Base-by-base conservation (phyloP, 2,329 filamentous ascomycete species). In the Chaetomium olivaceum region DNA sequence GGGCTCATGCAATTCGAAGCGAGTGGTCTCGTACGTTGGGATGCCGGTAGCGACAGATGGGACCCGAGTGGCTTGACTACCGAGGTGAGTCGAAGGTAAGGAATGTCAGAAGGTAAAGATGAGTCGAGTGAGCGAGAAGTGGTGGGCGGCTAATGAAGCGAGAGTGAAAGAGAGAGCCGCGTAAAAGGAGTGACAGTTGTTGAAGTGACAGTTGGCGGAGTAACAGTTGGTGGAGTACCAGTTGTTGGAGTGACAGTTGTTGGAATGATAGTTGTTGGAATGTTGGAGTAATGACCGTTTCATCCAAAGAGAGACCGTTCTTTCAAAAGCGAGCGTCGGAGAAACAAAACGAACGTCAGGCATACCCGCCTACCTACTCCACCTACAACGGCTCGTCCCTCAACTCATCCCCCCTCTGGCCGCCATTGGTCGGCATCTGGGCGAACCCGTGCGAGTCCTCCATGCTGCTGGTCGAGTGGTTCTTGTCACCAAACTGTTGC, bases 401-500 rank as follows among this genome's bases (percentile, higher is more conserved):
- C 39, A 43, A n/a, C 16, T 43, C 39, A 43, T 43, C 16, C 5
- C 6, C 14, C 39, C 39, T 36, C 9, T 9, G 9, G 33, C 6
- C 33, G 9, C 61, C 61, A 8, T 3, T 21, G 6, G 50, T 21
- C 14, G 43, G 58, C 63, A 62, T 61, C 48, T 36, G 31, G 1
- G 46, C 43, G n/a, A 56, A 65, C 5, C 59, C 63, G 19, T 62
- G 31, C 25, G 50, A 31, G 16, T 60, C 43, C 19, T 56, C 29
- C 60, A 51, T 33, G 54, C 3, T 51, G 36, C 43, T 58, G 4
- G 3, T 29, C 21, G 56, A 57, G 21, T 19, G 8, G 50, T 60
- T 27, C 36, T 66, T 61, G 25, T 57, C 51, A 4, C 21, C 59
- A 51, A 39, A 43, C 19, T n/a, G 8, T 16, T 46, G 23, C 9